phyloP scores from a whole-genome alignment of 192 early-diverging fungal genomes.

The Geranomyces variabilis region DNA sequence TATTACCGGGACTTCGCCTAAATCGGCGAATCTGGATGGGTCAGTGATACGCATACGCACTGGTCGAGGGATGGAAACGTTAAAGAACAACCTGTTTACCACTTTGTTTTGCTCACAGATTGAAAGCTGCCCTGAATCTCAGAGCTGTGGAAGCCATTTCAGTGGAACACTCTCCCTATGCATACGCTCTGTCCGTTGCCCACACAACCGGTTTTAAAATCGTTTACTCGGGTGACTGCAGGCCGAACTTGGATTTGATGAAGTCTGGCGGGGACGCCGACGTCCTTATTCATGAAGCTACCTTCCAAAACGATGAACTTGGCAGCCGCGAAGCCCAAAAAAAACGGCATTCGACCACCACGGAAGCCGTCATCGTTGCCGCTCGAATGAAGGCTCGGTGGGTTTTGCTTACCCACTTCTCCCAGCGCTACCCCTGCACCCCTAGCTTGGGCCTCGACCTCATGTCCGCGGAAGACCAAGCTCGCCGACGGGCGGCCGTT shows the following conservation, averaged over 20 bases:
- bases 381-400: conserved; percentile 82
- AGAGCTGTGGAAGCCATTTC: conserved; percentile 62
- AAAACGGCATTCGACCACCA: conserved; percentile 84
- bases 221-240: conserved; percentile 91
- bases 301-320: conserved; percentile 55
- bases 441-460: conserved; percentile 44
- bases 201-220: conserved; percentile 76
- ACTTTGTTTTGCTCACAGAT: not conserved
- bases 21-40: not conserved
- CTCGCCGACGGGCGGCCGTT: conserved; percentile 26
- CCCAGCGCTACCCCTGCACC: conserved; percentile 86
- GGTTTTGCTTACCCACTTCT: conserved; percentile 91
- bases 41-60: not conserved
- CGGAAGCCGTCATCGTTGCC: conserved; percentile 85
- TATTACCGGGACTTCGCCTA: not conserved
- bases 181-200: conserved; percentile 76
- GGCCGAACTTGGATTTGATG: conserved; percentile 78
- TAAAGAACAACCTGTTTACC: not conserved
- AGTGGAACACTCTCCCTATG: conserved; percentile 82
- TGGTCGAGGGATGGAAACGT: not conserved
- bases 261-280: conserved; percentile 64
- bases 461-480: conserved; percentile 7
- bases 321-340: conserved; percentile 64
- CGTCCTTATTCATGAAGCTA: conserved; percentile 91
- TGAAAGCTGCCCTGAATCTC: conserved; percentile 53